These are phyloP conservation scores for Rossbeevera mucosa DNA, from an alignment of 768 basidiomycete genomes.

Conservation along the genomic window DNA sequence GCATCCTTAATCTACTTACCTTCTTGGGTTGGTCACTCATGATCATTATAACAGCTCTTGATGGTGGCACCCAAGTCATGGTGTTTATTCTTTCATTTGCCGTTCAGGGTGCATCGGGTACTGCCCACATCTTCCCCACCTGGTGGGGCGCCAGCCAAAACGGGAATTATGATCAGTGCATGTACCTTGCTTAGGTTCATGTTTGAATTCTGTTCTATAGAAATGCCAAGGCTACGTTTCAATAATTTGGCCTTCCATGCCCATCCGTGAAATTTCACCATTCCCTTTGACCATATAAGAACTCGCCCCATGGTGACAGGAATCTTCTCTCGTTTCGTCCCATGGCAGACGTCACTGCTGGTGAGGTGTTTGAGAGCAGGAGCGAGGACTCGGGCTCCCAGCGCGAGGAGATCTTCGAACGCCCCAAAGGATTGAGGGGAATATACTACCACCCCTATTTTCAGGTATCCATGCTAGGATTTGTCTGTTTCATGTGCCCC, in stretches of 20 bases:
- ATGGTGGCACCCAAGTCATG: conserved; percentile 47
- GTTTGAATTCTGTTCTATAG: too few species aligned
- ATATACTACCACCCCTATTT: conserved; percentile 53
- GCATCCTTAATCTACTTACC: too few species aligned
- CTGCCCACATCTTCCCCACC: conserved; percentile 44
- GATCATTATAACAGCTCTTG: conserved; percentile 25
- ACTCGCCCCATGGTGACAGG: not conserved
- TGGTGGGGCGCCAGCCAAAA: conserved; percentile 59
- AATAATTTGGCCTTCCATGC: too few species aligned
- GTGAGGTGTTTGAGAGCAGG: conserved; percentile 22
- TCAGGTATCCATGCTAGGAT: conserved; percentile 27
- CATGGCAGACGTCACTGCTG: conserved; percentile 13
- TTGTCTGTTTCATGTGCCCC: conserved; percentile 44
- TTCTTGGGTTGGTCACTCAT: not conserved
- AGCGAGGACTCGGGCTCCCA: conserved; percentile 29
- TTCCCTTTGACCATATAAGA: conserved; percentile 8
- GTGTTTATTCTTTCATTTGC: conserved; percentile 50
- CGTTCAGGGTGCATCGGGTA: conserved; percentile 48
- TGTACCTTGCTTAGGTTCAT: conserved; percentile 10
- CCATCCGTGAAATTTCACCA: conserved; percentile 7
- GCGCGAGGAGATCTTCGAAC: conserved; percentile 30
- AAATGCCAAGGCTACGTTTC: too few species aligned
- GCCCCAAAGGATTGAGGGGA: conserved; percentile 49
- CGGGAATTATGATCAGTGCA: conserved; percentile 36
- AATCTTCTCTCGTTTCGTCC: not conserved